Conservation (phyloP, 2,329 filamentous ascomycete species). For the Cordyceps sp. region DNA sequence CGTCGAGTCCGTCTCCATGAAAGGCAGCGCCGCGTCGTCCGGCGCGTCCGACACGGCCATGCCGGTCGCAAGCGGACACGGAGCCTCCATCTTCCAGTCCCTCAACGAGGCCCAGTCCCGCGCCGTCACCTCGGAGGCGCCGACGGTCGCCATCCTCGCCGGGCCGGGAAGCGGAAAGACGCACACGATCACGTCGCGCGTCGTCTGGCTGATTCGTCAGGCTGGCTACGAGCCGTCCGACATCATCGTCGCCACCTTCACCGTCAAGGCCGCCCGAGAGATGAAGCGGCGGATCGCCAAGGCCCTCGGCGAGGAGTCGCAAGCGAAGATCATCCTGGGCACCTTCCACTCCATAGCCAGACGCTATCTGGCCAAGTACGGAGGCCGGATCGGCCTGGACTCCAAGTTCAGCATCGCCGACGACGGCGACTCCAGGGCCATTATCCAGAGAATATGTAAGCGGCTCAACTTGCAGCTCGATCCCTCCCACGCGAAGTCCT, state of each 20-base stretch:
- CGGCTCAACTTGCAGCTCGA: slow-evolving; percentile 53
- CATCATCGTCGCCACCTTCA: slow-evolving; percentile 91
- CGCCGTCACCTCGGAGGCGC: slow-evolving; percentile 33
- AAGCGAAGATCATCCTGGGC: slow-evolving; percentile 66
- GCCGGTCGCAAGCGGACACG: too few relatives aligned
- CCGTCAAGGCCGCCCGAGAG: slow-evolving; percentile 81
- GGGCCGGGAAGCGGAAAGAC: slow-evolving; percentile 73
- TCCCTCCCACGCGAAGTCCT: slow-evolving; percentile 49
- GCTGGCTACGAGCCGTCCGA: slow-evolving; percentile 63
- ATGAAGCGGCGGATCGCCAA: slow-evolving; percentile 80
- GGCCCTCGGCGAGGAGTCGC: slow-evolving; percentile 61
- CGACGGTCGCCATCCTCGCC: slow-evolving; percentile 49
- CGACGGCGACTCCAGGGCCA: slow-evolving; percentile 59
- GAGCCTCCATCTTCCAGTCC: slow-evolving; percentile 28
- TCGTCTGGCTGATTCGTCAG: slow-evolving; percentile 71
- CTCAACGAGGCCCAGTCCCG: slow-evolving; percentile 38
- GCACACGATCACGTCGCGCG: slow-evolving; percentile 82
- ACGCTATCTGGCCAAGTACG: slow-evolving; percentile 71
- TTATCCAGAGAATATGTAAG: slow-evolving; percentile 72
- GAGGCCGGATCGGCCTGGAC: slow-evolving; percentile 64
- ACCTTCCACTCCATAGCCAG: slow-evolving; percentile 91
- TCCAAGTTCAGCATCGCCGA: slow-evolving; percentile 87
- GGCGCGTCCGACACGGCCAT: background rate
- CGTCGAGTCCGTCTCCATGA: too few relatives aligned
- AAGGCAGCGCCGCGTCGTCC: background rate